phyloP scores from a whole-genome alignment of 129 eudicot species.

The Silybum marianum region DNA sequence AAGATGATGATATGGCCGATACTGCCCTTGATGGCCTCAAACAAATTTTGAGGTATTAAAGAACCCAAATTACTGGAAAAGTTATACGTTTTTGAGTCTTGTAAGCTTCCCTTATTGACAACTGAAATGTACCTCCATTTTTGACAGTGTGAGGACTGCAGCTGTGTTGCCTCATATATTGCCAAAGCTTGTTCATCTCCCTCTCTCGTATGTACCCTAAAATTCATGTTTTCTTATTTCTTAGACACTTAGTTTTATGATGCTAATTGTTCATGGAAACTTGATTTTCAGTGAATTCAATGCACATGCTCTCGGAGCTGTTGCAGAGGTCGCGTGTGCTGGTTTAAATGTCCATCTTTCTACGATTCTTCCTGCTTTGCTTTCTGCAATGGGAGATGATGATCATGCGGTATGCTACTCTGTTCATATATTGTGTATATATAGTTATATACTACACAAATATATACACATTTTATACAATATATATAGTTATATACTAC shows the following conservation, averaged over 20 bases:
- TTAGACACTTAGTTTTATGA: neutral
- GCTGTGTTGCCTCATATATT: conserved; percentile 97
- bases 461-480: too few species aligned
- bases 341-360: conserved; percentile 81
- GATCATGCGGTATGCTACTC: conserved; percentile 58
- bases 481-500: too few species aligned
- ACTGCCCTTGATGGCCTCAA: conserved; percentile 99
- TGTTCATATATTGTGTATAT: neutral
- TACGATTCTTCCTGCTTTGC: conserved; percentile 90
- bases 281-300: conserved; percentile 75
- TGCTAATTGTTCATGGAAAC: conserved; percentile 12
- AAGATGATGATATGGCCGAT: conserved; percentile 87
- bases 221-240: neutral
- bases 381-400: conserved; percentile 83
- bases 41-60: conserved; percentile 79
- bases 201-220: conserved; percentile 74
- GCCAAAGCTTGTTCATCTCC: conserved; percentile 96
- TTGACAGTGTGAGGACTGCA: conserved; percentile 85
- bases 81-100: neutral
- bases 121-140: neutral
- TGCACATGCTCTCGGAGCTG: conserved; percentile 98
- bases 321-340: conserved; percentile 98
- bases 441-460: too few species aligned
- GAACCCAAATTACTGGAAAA: neutral
- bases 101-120: neutral